Percentiles rank a stretch among this genome's conserved stretches.
These are phyloP conservation scores for Blastocystis sp. DNA, from an alignment of 352 stramenopile species.

Conservation along the genomic window DNA sequence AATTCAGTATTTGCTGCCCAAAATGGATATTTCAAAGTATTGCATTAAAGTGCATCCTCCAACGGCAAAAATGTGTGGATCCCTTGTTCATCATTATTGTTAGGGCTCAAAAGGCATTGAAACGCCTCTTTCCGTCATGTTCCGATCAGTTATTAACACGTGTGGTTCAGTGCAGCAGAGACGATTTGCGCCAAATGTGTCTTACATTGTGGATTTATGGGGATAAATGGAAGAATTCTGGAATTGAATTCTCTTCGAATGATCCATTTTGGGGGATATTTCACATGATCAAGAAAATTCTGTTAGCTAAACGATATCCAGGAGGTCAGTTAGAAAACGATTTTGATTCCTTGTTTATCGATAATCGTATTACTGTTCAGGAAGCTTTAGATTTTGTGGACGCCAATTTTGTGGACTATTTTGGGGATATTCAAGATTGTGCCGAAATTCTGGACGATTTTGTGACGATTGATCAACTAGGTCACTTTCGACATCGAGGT, in stretches of 20 bases:
- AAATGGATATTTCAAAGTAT: background rate
- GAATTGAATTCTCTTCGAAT: background rate
- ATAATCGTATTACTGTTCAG: constrained; percentile 1
- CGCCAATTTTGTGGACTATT: constrained; percentile 14
- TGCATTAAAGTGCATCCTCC: background rate
- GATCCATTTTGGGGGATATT: constrained; percentile 40
- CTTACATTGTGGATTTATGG: constrained; percentile 22
- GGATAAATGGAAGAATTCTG: background rate
- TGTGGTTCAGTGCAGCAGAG: background rate
- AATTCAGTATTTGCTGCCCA: background rate
- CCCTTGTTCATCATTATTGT: background rate
- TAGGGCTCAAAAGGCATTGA: background rate
- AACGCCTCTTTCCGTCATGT: background rate
- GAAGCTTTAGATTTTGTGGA: background rate
- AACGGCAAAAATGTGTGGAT: background rate
- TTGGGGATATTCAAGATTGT: background rate
- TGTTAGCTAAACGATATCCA: background rate
- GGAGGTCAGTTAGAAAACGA: constrained; percentile 30
- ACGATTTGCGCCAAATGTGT: constrained; percentile 28
- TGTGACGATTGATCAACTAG: background rate
- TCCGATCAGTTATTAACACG: background rate
- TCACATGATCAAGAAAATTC: constrained; percentile 53
- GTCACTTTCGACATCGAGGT: background rate
- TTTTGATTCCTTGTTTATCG: background rate
- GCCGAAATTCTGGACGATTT: background rate